Evolutionary conservation across 305 asterid species (phyloP), one percentile per base, ranked within the genome.

Genomic region (Fraxinus greggii): DNA sequence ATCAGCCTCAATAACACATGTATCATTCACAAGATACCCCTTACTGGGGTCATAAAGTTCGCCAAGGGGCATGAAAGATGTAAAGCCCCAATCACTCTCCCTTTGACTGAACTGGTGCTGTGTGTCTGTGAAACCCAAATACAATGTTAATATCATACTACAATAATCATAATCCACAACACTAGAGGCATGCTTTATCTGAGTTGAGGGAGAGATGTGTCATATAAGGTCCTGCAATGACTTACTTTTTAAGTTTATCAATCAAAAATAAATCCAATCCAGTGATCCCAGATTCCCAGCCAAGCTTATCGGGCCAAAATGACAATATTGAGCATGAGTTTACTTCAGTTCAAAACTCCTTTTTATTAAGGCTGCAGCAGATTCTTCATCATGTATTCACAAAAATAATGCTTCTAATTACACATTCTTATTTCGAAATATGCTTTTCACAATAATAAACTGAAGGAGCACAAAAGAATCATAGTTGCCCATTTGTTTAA

Each of bases 1-100:
- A 87, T 93, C 98, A 89, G 98, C 98, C 90, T 91, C 98, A 78
- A 95, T 78, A 35, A 93, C 54, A 81, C 94, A 90, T 74, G 93
- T 92, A 87, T 93, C 98, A 75, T 92, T 91, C 85, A 90, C 88
- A 56, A 95, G 91, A 91, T 87, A 95, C 48, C 98, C 98, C 82
- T 87, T 92, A 83, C 84, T 89, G 29, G 97, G 90, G 75, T 89
- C 92, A 85, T 89, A 89, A 35, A 89, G 85, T 29, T 89, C 92
- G 38, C 90, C 79, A 70, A 89, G 92, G 65, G 91, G 89, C 92
- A 89, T 89, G 85, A 89, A 89, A 4, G 91, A 86, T 56, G 92
- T 89, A 84, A 89, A 89, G 78, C 92, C 92, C 92, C 92, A 89
- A 78, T 89, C 92, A 80, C 91, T 89, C 84, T 89, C 92, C 82